Base-by-base conservation (phyloP, 2,329 filamentous ascomycete species). In the Botrytis byssoidea region DNA sequence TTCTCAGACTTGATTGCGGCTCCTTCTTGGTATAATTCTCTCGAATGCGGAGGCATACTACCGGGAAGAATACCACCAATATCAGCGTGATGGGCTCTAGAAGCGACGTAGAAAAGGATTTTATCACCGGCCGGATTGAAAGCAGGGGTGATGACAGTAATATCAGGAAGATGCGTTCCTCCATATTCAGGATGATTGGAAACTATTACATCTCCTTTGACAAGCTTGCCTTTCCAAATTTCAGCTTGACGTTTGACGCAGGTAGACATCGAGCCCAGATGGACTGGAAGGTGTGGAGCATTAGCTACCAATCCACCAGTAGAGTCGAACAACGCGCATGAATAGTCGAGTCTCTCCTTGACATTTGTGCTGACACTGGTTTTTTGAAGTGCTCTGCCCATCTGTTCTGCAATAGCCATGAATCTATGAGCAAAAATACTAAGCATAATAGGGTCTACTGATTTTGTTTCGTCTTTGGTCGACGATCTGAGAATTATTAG, bases 121-220 rank as follows among this genome's bases (percentile, higher is more conserved):
- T 76, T 77, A 25, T 91, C 88, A 5, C 90, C 90, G 40, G 82
- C 80, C n/a, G 82, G 81, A 76, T 89, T 89, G 81, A 95, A 95
- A 0, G 93, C 92, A 0, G 93, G 93, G 44, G 93, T 95, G 70
- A 94, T 88, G 37, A 94, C 91, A 0, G 93, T 96, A 70, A 96
- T 93, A 79, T 96, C 93, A 1, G 93, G 93, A 35, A 95, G 83
- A 84, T 96, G 93, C 0, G 93, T 97, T 59, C 93, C 93, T 48
- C 93, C 93, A 79, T 91, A 95, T 81, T 93, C 93, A 1, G 93
- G 93, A 79, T 96, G 93, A 78, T 96, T 96, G 0, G 92, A 93
- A 9, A 95, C 92, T 60, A 96, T 87, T 0, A 96, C 93, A 81
- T 96, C 93, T 46, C 93, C 93, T 73, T 88, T 90, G 78, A 93